Conservation (phyloP, 495 filamentous ascomycete genomes). For the Aspergillus ellipticus region DNA sequence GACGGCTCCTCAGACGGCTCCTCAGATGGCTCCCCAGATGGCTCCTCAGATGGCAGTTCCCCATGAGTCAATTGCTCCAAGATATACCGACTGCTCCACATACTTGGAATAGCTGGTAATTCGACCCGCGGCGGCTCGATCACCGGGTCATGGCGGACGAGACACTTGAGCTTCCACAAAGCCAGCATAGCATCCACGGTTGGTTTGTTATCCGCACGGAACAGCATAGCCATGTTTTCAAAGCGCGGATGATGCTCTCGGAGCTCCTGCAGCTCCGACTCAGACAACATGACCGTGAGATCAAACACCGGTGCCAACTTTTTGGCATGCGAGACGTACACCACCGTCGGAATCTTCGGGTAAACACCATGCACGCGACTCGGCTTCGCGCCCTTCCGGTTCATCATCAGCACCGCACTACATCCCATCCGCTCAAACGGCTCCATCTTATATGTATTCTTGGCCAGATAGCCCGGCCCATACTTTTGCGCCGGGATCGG, state of each 20-base stretch:
- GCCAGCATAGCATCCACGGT: slow-evolving; percentile 51
- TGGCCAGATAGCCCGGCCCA: not conserved
- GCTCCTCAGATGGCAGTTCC: too few relatives aligned
- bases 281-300: slow-evolving; percentile 34
- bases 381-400: slow-evolving; percentile 2
- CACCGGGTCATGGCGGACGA: slow-evolving; percentile 30
- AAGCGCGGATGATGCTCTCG: slow-evolving; percentile 21
- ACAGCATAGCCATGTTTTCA: slow-evolving; percentile 29
- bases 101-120: not conserved
- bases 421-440: slow-evolving; percentile 25
- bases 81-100: not conserved
- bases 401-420: slow-evolving; percentile 28
- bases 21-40: too few relatives aligned
- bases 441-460: slow-evolving; percentile 12
- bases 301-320: slow-evolving; percentile 45
- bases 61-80: not conserved
- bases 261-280: slow-evolving; percentile 29
- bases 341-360: slow-evolving; percentile 18
- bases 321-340: slow-evolving; percentile 27
- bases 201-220: slow-evolving; percentile 28
- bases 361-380: not conserved
- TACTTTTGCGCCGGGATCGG: not conserved
- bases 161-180: slow-evolving; percentile 69
- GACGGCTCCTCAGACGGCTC: too few relatives aligned
- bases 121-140: not conserved